Base-by-base conservation (phyloP, 257 asterid genomes). In the Agastache rugosa region DNA sequence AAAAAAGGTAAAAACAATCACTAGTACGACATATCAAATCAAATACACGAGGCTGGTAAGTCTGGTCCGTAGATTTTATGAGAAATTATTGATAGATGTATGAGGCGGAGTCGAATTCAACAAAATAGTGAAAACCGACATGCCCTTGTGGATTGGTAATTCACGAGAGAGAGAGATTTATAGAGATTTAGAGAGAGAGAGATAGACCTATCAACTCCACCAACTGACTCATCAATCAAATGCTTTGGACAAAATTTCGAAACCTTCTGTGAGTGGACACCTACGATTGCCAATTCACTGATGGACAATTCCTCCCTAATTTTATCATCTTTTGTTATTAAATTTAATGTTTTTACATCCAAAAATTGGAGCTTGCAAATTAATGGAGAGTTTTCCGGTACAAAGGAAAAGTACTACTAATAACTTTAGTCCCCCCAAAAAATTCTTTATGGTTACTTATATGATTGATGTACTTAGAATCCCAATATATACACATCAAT, bases 191-290 rank as follows among this genome's bases (percentile, higher is more conserved):
- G 55, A 51, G 35, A 56, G 35, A 56, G 35, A 9, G 20, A 72
- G 78, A 79, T 76, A 25, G 87, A 15, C 19, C 55, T 4, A 15
- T 15, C 55, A n/a, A 48, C 44, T 39, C 44, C 12, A 6, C 44
- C 41, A 39, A 0, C 44, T 39, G 44, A 70, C 74, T 47, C 42
- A 72, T 75, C 87, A 73, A 63, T 72, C 70, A 19, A 60, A 20
- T n/a, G 54, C 20, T 25, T 41, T 9, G 56, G 44, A 41, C 67
- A 55, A 56, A 56, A 15, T 56, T 56, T 15, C 11, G 31, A 56
- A 35, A 39, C 75, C 45, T 58, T 56, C 11, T 72, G 22, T 25
- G 69, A 72, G 45, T 27, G 68, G 47, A 42, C 67, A 56, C 6
- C 51, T 17, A 45, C 37, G 75, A 70, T 42, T 72, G 60, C 61